Evolutionary conservation across 345 rosid genomes (phyloP), one percentile per base, ranked within the genome.

Genomic region (Alliaria petiolata): DNA sequence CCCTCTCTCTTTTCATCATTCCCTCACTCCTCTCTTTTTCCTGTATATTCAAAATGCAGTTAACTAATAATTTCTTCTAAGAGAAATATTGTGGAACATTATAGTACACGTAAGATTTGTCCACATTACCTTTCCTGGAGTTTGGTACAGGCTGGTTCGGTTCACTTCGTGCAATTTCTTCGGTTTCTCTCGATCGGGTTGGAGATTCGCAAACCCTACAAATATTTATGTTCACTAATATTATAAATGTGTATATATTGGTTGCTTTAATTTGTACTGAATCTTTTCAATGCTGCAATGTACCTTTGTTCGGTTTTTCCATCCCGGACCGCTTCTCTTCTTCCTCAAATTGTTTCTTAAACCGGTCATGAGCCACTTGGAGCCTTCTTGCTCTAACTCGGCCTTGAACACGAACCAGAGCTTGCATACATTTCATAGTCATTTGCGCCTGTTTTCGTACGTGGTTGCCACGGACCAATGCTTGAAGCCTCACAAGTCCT

Each of bases 361-460:
- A 75, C 65, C 83, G 86, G 36, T 86, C 85, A 15, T 79, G 86
- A 77, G 87, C 72, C 60, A 86, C 46, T 50, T 86, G 93, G 22
- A 91, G 86, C 42, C 95, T 82, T 28, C 93, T 89, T 0, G 96
- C 93, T 67, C 93, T 63, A 8, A 92, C 99, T 78, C 96, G 83
- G 16, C 92, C 96, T 69, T 92, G 99, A 52, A 95, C 97, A 3
- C 99, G 91, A 4, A 92, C 97, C 8, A 92, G 78, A 7, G 99
- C 95, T 75, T 95, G 99, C 99, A 92, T 95, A 78, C 98, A 89
- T 65, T 90, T 84, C 97, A 95, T 89, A 43, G 98, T 91, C 93
- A 89, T 95, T 65, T 89, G 93, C 6, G 99, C 98, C 78, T 92
- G 98, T 81, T 91, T 95, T 4, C 99, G 71, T 63, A 91, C 99